Base-by-base conservation (phyloP, 257 asterid species). In the Osmanthus fragrans region DNA sequence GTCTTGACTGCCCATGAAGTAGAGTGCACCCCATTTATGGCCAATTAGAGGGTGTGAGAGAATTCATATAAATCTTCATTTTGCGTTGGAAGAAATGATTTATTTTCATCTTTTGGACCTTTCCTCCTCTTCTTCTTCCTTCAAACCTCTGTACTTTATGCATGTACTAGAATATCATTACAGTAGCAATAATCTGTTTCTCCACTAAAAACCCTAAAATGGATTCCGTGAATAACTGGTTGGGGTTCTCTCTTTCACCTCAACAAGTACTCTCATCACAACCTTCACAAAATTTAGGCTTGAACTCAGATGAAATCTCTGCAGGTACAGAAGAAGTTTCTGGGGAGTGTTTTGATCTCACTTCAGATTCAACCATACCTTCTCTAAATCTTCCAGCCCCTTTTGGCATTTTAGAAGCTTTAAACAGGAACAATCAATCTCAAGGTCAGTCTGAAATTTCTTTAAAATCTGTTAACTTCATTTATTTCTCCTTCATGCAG, bases 161-260 rank as follows among this genome's bases (percentile, higher is more conserved):
- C 94, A 89, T 88, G 84, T 84, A 77, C 85, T 76, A 63, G 19
- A 23, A 21, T 10, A 60, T 3, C 29, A 58, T 58, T 7, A 32
- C 56, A 19, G 19, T 7, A 58, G 12, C 11, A 21, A 67, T 3
- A 60, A 64, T 32, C 69, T 47, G 12, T 73, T 51, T 23, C 23
- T 45, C 73, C 64, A 18, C 5, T 23, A 10, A 23, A 27, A 63
- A 25, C 34, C 69, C 33, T 9, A 34, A 71, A 29, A 83, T 87
- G 89, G 83, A 73, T 71, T 85, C 90, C 40, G 88, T 88, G 90
- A 90, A 87, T 34, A 86, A 89, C 85, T 92, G 97, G 97, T 80
- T 92, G 32, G 94, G 94, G 2, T 92, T 90, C 81, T 90, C 97
- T 71, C 88, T 92, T 65, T 89, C 93, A 36, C 87, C 87, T 30